Base-by-base conservation (phyloP, 129 eudicot genomes). In the Erigeron canadensis region DNA sequence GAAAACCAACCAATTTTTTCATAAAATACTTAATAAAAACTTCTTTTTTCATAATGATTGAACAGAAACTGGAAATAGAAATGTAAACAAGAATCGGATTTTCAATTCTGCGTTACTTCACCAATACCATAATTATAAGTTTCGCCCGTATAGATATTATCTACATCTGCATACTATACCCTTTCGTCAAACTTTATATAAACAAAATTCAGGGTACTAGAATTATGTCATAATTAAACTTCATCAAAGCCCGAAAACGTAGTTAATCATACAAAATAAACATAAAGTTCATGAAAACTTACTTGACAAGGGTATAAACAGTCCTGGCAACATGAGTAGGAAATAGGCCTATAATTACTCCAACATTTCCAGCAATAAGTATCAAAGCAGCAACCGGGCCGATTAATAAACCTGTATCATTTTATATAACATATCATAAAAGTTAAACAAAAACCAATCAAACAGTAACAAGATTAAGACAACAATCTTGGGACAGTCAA, bases 261-360 rank as follows among this genome's bases (percentile, higher is more conserved):
- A 64, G 17, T 46, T 18, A 10, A 54, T 37, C 55, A 44, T 58
- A 10, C 8, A 73, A 12, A 16, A 11, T 8, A 54, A 43, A 23
- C 34, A 79, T 58, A 18, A 47, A 65, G 8, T 70, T 34, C 58
- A 19, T 19, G n/a, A 82, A 82, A 72, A 10, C 76, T 57, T 85
- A 94, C 99, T 87, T 94, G 83, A 89, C 60, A 82, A 94, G 86
- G 81, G 99, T 82, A 71, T 87, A 86, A 10, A 86, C 73, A 51
- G 99, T 87, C 99, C 99, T 89, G 16, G 56, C 86, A 90, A 87
- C 86, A 86, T 94, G 99, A 41, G 88, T 81, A 51, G 99, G 99
- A 66, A 94, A 90, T 10, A 90, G 87, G 51, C 85, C 90, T 39
- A 90, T 71, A 82, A 94, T 89, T 77, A 94, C 93, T 34, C 63